Conservation (phyloP, 306 rosid species). For the Rubus parviflorus region DNA sequence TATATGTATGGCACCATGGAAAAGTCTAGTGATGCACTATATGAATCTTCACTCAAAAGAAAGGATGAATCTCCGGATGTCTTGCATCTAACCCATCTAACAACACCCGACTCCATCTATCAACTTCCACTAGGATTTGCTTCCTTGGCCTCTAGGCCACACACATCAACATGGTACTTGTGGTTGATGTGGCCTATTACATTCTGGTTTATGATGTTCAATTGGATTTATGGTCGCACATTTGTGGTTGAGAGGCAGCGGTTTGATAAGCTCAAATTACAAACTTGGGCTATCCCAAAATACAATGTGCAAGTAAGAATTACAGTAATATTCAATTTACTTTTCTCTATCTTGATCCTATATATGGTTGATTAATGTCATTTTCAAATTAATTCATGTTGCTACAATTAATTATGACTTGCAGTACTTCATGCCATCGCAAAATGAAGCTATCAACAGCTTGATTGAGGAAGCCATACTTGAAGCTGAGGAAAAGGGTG, state of each 20-base stretch:
- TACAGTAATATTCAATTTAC: too few species aligned
- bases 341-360: too few species aligned
- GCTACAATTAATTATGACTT: not conserved
- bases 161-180: conserved; percentile 46
- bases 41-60: conserved; percentile 32
- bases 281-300: conserved; percentile 65
- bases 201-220: conserved; percentile 33
- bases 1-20: conserved; percentile 58
- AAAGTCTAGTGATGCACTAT: conserved; percentile 35
- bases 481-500: conserved; percentile 38
- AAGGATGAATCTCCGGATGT: conserved; percentile 44
- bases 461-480: conserved; percentile 43
- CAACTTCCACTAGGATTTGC: conserved; percentile 54
- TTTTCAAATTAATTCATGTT: too few species aligned
- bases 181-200: conserved; percentile 70
- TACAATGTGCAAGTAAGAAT: conserved; percentile 49
- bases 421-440: conserved; percentile 36
- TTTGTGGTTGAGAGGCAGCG: conserved; percentile 47
- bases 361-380: too few species aligned
- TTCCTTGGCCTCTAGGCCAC: conserved; percentile 49
- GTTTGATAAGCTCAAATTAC: conserved; percentile 47
- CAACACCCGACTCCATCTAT: conserved; percentile 57
- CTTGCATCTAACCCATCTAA: conserved; percentile 54
- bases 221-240: conserved; percentile 41
- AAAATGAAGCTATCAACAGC: conserved; percentile 31